phyloP scores from a whole-genome alignment of 2,329 filamentous ascomycete species.

The Aulographum hederae region DNA sequence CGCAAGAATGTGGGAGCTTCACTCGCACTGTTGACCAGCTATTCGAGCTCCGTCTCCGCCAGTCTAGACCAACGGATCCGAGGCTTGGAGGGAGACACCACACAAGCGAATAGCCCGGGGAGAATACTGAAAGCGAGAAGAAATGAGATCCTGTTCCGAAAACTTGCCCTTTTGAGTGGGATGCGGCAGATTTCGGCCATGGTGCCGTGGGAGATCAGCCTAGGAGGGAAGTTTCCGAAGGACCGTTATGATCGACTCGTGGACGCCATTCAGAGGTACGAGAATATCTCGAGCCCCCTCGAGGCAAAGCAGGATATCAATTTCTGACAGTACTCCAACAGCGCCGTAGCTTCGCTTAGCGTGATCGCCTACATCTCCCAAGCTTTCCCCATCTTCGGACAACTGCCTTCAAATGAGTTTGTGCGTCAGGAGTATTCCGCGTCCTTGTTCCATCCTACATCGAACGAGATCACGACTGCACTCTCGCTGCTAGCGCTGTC shows the following conservation, averaged over 20 bases:
- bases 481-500: too few relatives aligned
- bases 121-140: conserved; percentile 37
- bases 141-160: conserved; percentile 46
- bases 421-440: too few relatives aligned
- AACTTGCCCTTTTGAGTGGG: conserved; percentile 44
- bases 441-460: too few relatives aligned
- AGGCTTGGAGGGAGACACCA: conserved; percentile 36
- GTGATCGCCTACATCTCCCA: too few relatives aligned
- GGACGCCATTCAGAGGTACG: conserved; percentile 9
- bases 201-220: conserved; percentile 49
- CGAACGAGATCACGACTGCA: too few relatives aligned
- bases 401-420: too few relatives aligned
- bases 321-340: too few relatives aligned
- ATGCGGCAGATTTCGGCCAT: conserved; percentile 45
- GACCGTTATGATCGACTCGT: conserved; percentile 47
- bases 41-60: conserved; percentile 53
- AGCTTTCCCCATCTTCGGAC: too few relatives aligned
- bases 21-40: conserved; percentile 56
- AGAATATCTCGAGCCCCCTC: too few relatives aligned
- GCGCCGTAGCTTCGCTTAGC: too few relatives aligned
- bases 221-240: conserved; percentile 54
- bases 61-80: conserved; percentile 45
- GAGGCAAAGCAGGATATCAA: too few relatives aligned
- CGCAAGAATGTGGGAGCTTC: conserved; percentile 50
- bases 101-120: conserved; percentile 32